These are phyloP conservation scores for Entomortierella lignicola DNA, from an alignment of 192 early-diverging fungal genomes.

Conservation along the genomic window DNA sequence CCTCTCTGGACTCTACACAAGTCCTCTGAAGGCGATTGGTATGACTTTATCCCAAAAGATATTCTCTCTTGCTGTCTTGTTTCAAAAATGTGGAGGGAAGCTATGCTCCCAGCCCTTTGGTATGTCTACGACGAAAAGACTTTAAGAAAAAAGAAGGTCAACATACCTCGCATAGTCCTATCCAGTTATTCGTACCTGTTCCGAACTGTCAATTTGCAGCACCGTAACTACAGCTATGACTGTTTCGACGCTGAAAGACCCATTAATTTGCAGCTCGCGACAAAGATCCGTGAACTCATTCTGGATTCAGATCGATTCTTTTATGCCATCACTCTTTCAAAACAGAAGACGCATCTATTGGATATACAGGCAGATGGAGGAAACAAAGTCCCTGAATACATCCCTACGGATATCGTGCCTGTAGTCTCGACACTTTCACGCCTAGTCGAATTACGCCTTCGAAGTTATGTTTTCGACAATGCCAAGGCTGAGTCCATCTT, in stretches of 20 bases:
- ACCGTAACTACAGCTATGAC: neutral
- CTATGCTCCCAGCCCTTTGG: neutral
- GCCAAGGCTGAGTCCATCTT: neutral
- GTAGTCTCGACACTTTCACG: neutral
- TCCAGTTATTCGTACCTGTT: neutral
- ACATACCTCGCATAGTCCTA: neutral
- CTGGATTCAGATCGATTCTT: neutral
- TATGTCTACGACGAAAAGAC: neutral
- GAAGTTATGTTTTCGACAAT: neutral
- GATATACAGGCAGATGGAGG: neutral
- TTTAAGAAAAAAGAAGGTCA: no score
- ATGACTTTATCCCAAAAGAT: neutral
- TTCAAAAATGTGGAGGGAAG: slow-evolving; percentile 2
- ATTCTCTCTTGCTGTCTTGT: neutral
- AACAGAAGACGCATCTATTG: neutral
- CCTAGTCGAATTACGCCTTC: neutral
- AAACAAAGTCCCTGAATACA: neutral
- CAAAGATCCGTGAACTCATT: neutral
- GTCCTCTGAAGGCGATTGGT: neutral
- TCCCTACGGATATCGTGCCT: neutral
- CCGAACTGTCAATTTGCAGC: neutral
- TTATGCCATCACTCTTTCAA: neutral
- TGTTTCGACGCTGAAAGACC: neutral
- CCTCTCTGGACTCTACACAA: neutral
- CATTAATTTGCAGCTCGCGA: neutral